A percentile compares a stretch with the other conserved stretches of the same genome.
Evolutionary conservation across 75 land plant genomes (phyloP).

Genomic region (Cupressus sempervirens): DNA sequence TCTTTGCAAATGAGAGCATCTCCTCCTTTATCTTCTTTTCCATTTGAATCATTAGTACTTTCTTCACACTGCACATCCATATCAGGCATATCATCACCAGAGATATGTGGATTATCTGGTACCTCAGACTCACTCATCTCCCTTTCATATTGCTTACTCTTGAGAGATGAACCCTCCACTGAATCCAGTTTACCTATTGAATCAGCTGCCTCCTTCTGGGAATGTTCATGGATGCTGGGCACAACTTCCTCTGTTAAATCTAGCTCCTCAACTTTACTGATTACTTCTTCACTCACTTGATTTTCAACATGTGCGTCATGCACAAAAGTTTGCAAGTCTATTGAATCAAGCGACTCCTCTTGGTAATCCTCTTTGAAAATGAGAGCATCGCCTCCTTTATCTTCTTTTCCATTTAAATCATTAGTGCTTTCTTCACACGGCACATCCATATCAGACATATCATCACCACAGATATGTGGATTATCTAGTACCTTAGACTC

Average conservation of each 20-base stretch:
- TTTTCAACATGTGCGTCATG: not conserved
- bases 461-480: not conserved
- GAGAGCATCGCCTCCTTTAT: not conserved
- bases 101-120: not conserved
- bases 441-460: not conserved
- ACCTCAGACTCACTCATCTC: not conserved
- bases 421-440: not conserved
- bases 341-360: conserved; percentile 3
- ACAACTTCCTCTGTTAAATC: not conserved
- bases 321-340: not conserved
- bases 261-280: not conserved
- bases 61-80: not conserved
- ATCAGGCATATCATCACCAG: not conserved
- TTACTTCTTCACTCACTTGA: not conserved
- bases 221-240: not conserved
- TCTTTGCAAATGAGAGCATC: not conserved
- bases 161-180: no score
- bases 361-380: not conserved
- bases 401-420: not conserved
- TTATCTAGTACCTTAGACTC: not conserved
- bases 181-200: not conserved
- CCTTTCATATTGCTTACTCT: no score
- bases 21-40: not conserved
- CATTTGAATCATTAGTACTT: not conserved
- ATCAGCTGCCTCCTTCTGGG: not conserved